Evolutionary conservation across 106 monocot genomes (phyloP).

Genomic region (Allium fistulosum): DNA sequence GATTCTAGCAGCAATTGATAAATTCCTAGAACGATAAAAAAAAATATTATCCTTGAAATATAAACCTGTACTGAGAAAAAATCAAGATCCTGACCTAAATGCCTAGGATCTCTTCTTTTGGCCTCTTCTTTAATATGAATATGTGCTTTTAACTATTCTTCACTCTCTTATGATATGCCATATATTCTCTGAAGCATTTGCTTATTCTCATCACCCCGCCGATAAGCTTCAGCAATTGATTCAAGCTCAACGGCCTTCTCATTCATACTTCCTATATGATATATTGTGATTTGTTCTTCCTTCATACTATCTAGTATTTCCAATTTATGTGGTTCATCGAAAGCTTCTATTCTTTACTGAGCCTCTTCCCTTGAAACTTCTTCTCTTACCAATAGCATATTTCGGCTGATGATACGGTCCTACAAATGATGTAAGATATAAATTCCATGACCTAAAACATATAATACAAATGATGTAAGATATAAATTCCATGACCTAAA

Average conservation of each 20-base stretch:
- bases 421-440: no score
- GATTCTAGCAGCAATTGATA: neutral
- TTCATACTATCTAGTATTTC: constrained; percentile 87
- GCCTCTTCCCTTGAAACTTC: constrained; percentile 93
- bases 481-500: constrained; percentile 74
- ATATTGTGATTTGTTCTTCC: constrained; percentile 83
- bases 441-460: no score
- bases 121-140: constrained; percentile 88
- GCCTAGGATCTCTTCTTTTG: constrained; percentile 91
- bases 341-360: constrained; percentile 56
- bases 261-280: constrained; percentile 85
- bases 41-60: neutral
- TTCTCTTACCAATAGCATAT: constrained; percentile 86
- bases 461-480: constrained; percentile 93
- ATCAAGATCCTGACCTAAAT: constrained; percentile 92
- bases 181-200: constrained; percentile 92
- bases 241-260: constrained; percentile 87
- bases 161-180: constrained; percentile 90
- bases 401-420: constrained; percentile 80
- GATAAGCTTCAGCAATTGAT: constrained; percentile 94
- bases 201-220: constrained; percentile 90
- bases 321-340: constrained; percentile 87
- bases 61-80: constrained; percentile 91
- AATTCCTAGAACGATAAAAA: neutral
- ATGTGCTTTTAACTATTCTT: constrained; percentile 85